Evolutionary conservation across 1,139 yeast species (phyloP).

Genomic region (Saccharomyces hybrid): DNA sequence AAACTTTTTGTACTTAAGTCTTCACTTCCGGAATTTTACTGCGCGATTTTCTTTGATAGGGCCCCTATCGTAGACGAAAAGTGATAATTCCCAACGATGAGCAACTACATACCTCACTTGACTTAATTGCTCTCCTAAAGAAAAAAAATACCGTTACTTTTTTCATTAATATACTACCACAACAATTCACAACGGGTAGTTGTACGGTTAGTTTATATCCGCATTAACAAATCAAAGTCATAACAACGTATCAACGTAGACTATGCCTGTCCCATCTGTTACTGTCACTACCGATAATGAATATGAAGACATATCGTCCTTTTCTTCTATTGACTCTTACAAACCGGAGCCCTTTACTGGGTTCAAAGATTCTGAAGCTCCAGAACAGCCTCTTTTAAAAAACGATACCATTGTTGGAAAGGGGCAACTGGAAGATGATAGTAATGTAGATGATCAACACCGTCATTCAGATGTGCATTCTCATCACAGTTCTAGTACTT

Average conservation of each 20-base stretch:
- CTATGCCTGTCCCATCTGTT: not conserved
- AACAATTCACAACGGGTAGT: not conserved
- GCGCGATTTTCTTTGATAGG: not conserved
- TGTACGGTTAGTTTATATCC: not conserved
- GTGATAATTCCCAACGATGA: not conserved
- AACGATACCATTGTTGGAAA: conserved; percentile 3
- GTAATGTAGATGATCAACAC: not conserved
- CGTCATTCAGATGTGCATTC: conserved; percentile 9
- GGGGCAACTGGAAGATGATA: not conserved
- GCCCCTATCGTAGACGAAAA: not conserved
- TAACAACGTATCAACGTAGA: not conserved
- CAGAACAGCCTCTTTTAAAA: not conserved
- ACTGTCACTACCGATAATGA: conserved; percentile 12
- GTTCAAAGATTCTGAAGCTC: conserved; percentile 2
- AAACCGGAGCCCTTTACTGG: conserved; percentile 25
- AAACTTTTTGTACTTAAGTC: not conserved
- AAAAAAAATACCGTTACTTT: not conserved
- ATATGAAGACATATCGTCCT: conserved; percentile 24
- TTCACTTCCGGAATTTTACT: not conserved
- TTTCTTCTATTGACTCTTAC: conserved; percentile 24
- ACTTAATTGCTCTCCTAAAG: not conserved
- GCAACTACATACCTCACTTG: not conserved
- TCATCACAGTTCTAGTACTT: conserved; percentile 15
- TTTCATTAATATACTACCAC: not conserved
- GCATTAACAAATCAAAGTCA: not conserved